phyloP scores from a whole-genome alignment of 1,139 yeast genomes.

The Yamadazyma membranifaciens region DNA sequence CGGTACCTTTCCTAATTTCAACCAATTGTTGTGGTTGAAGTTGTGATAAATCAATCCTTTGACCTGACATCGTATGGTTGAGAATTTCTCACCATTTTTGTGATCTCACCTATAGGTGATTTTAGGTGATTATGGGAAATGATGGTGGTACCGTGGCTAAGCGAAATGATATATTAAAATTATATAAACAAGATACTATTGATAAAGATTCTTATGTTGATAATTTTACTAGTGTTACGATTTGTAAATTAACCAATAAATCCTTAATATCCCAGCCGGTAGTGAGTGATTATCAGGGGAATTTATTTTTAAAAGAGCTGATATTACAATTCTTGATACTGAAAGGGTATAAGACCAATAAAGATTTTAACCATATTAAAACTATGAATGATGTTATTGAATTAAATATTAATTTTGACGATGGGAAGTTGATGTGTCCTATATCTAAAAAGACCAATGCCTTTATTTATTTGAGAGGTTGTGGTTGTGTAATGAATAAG shows the following conservation, averaged over 20 bases:
- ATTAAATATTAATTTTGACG: conserved; percentile 27
- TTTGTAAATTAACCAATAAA: conserved; percentile 30
- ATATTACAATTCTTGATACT: conserved; percentile 56
- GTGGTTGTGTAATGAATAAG: conserved; percentile 41
- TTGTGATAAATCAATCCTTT: conserved; percentile 57
- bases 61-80: conserved; percentile 11
- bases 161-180: conserved; percentile 39
- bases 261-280: conserved; percentile 38
- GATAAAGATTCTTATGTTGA: conserved; percentile 29
- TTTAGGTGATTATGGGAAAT: conserved; percentile 36
- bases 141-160: conserved; percentile 54
- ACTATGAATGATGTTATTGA: conserved; percentile 30
- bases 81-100: not conserved
- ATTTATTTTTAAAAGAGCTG: conserved; percentile 67
- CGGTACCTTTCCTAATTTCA: conserved; percentile 81
- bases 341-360: conserved; percentile 14
- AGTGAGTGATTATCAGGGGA: conserved; percentile 72
- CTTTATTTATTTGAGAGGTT: conserved; percentile 32
- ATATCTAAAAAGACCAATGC: conserved; percentile 27
- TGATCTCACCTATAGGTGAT: not conserved
- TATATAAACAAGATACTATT: conserved; percentile 21
- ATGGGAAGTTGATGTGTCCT: conserved; percentile 50
- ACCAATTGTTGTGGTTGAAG: conserved; percentile 81
- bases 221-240: conserved; percentile 12
- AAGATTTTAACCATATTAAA: conserved; percentile 39